Base-by-base conservation (phyloP, 2,329 filamentous ascomycete species). In the Colletotrichum orchidophilum region DNA sequence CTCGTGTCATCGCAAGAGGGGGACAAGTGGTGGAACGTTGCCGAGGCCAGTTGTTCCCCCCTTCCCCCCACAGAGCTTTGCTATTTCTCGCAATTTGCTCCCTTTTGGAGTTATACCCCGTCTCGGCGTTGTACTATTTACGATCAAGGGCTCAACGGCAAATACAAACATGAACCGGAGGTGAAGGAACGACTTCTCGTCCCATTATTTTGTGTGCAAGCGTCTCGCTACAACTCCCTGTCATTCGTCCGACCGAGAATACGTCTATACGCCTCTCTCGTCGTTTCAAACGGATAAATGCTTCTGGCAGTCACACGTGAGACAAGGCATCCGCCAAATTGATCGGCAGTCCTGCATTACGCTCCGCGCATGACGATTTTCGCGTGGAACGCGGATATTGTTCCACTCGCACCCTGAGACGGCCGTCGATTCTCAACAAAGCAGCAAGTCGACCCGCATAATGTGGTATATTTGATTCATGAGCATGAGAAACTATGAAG, bases 101-200 rank as follows among this genome's bases (percentile, higher is more conserved):
- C 49, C 24, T 52, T 63, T 35, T 63, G 60, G 60, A 63, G 60
- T 53, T 63, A 63, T 63, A 63, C 60, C 60, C 60, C 46, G 9
- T 63, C 53, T 63, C 60, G 60, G 60, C 60, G 49, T 63, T 63
- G 46, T 53, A 63, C 46, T 24, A 27, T 53, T 53, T 63, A 31
- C 21, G 21, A n/a, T 53, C 46, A 53, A 53, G 60, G 21, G 31
- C 18, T 61, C 24, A 33, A 61, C 42, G 58, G 27, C 7, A 33
- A 27, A 33, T 33, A 61, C 33, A 61, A 13, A 50, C 27, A 61
- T 26, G 18, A 29, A 18, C 27, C 29, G 26, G 80, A 81, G 39
- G 88, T 79, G 26, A 31, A 18, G 39, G 27, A 26, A 33, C 8
- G 39, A 46, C 8, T 46, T 18, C 39, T 46, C n/a, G 3, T 46